These are phyloP conservation scores for Mytilinidion resinicola DNA, from an alignment of 495 filamentous ascomycete species.

Conservation along the genomic window DNA sequence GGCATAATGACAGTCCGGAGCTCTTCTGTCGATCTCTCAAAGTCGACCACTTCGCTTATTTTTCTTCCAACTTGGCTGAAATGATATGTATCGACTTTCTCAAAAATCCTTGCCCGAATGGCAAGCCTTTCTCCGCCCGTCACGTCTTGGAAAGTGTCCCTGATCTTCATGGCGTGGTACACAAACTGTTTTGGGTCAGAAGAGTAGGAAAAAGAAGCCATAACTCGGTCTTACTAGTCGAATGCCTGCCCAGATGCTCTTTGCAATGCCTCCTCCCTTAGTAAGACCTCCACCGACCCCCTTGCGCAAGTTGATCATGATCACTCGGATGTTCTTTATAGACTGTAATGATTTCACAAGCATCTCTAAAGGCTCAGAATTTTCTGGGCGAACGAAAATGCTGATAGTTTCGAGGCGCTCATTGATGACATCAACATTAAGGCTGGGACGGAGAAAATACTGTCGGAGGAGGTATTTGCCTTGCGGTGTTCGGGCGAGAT, in stretches of 20 bases:
- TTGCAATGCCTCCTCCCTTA: conserved; percentile 51
- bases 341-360: conserved; percentile 61
- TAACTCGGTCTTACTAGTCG: conserved; percentile 16
- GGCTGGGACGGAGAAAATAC: conserved; percentile 77
- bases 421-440: conserved; percentile 59
- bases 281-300: conserved; percentile 61
- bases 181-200: conserved; percentile 46
- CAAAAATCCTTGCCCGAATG: conserved; percentile 49
- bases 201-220: not conserved
- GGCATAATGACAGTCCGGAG: conserved; percentile 65
- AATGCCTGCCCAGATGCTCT: conserved; percentile 62
- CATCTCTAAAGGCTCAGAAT: conserved; percentile 48
- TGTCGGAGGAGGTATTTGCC: conserved; percentile 71
- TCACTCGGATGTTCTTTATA: conserved; percentile 71
- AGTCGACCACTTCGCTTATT: conserved; percentile 74
- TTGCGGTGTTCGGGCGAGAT: conserved; percentile 73
- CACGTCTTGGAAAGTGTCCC: conserved; percentile 58
- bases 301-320: conserved; percentile 66
- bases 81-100: conserved; percentile 38
- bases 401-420: conserved; percentile 66
- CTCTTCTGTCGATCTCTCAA: conserved; percentile 68
- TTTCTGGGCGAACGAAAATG: conserved; percentile 64
- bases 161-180: conserved; percentile 61
- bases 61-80: conserved; percentile 60
- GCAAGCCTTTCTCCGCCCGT: conserved; percentile 47